Evolutionary conservation across 306 rosid genomes (phyloP), one percentile per base, ranked within the genome.

Genomic region (Echinosophora koreensis): DNA sequence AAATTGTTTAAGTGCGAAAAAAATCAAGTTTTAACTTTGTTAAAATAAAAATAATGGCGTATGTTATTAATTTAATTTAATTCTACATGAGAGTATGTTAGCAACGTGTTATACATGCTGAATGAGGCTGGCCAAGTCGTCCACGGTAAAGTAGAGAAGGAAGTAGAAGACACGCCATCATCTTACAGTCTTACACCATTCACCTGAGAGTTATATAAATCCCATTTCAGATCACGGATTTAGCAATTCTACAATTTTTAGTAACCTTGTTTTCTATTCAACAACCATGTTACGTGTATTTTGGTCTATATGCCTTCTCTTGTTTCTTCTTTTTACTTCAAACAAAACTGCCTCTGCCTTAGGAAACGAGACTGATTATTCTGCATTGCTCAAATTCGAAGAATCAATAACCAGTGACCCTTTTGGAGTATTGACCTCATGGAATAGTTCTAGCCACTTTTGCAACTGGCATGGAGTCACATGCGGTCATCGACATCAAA

Each of bases 321-420:
- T 28, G 14, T 8, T n/a, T 32, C 47, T 69, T 67, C 73, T 44
- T 22, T n/a, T 51, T 8, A 47, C 46, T 4, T 22, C 32, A 9
- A 28, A 15, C 30, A 15, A 4, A 6, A 4, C 32, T 32, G 58
- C 51, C 51, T 46, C 15, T 12, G 51, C 51, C 30, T 28, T 46
- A 46, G 51, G 51, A 46, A 46, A 46, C 8, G 78, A 79, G 38
- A 39, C 41, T 0, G 74, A 64, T 56, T 54, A 0, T 0, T 51
- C 60, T 6, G 77, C 80, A 2, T 63, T 83, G 69, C 79, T 84
- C 38, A 74, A 62, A 46, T 46, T 46, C 51, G 12, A 46, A 3
- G 51, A 46, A 11, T 46, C 51, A 46, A 47, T 47, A 12, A 3
- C 52, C 16, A 13, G 11, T 13, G 7, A 58, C 37, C 72, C 69